A percentile compares a stretch with the other conserved stretches of the same genome.
Evolutionary conservation across 2,329 filamentous ascomycete species (phyloP).

Genomic region (Fusarium newnesense): DNA sequence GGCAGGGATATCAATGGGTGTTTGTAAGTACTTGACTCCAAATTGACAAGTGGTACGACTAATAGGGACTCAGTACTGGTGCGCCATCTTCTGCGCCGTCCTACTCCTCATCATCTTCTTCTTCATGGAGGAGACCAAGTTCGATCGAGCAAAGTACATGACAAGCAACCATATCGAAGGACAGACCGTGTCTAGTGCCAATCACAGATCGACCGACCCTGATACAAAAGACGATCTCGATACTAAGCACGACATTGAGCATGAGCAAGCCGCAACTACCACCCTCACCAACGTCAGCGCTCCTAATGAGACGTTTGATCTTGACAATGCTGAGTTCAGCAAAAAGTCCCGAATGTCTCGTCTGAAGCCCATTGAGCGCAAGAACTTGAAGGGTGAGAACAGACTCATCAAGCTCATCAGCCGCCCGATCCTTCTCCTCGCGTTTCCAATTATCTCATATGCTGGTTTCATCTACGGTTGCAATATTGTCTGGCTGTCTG

Average conservation of each 20-base stretch:
- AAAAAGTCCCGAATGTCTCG: neutral
- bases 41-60: no score
- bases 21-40: neutral
- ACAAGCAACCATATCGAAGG: neutral
- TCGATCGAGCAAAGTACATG: neutral
- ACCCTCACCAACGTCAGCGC: neutral
- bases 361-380: neutral
- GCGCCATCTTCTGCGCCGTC: neutral
- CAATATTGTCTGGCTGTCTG: neutral
- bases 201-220: rapidly evolving
- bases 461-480: neutral
- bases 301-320: rapidly evolving
- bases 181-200: rapidly evolving
- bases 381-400: neutral
- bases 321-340: neutral
- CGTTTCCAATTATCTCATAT: neutral
- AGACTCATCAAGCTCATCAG: neutral
- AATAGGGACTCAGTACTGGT: neutral
- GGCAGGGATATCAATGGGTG: neutral
- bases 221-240: neutral
- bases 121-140: neutral
- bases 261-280: neutral
- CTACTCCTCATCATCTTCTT: neutral
- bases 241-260: neutral
- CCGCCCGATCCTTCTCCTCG: neutral